Conservation (phyloP, 176 grass and related monocot species). For the Tuctoria greenei region DNA sequence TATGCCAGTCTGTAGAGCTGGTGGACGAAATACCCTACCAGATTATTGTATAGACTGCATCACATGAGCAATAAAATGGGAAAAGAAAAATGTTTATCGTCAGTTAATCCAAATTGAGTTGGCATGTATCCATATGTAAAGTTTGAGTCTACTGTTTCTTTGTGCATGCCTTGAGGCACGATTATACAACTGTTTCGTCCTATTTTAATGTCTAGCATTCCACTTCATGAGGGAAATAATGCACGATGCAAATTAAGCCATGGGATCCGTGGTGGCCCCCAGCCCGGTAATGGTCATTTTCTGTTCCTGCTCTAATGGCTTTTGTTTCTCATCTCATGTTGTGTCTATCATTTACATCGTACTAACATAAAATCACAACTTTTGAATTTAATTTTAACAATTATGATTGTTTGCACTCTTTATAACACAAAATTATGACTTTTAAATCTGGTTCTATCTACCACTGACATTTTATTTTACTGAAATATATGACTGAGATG, state of each 20-base stretch:
- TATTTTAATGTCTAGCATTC: background rate
- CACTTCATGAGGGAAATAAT: background rate
- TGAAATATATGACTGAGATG: too few relatives aligned
- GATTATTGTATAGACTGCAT: conserved; percentile 31
- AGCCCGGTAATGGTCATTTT: background rate
- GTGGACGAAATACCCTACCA: conserved; percentile 24
- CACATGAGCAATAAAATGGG: conserved; percentile 10
- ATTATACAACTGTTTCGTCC: too few relatives aligned
- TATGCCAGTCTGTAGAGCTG: conserved; percentile 3
- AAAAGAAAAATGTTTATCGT: background rate
- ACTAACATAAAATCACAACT: too few relatives aligned
- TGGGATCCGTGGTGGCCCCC: too few relatives aligned
- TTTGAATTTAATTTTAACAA: too few relatives aligned
- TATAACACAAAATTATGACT: too few relatives aligned
- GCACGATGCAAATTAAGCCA: too few relatives aligned
- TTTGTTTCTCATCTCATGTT: background rate
- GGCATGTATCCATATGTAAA: background rate
- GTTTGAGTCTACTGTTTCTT: background rate
- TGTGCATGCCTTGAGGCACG: background rate
- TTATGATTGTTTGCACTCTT: too few relatives aligned
- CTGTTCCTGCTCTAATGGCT: background rate
- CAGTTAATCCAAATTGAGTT: background rate
- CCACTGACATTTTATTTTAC: too few relatives aligned
- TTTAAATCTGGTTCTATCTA: too few relatives aligned
- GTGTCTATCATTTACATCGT: background rate